Percentiles rank a stretch among this genome's conserved stretches.
Evolutionary conservation across 305 asterid genomes (phyloP).

Genomic region (Fraxinus sp.): DNA sequence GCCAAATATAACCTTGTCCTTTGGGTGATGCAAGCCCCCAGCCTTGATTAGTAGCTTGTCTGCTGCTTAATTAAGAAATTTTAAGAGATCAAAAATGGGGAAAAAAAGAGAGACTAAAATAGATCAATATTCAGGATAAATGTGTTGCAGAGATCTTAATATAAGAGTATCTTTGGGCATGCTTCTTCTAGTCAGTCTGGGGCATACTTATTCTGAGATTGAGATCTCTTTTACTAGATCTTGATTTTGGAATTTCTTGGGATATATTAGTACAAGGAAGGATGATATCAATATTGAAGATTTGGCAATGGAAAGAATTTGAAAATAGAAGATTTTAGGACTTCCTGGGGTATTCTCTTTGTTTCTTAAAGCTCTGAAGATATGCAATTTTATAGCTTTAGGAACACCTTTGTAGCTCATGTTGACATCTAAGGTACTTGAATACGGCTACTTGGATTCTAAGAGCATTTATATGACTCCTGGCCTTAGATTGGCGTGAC

Average conservation of each 20-base stretch:
- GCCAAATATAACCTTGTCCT: constrained; percentile 8
- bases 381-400: not conserved
- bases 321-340: not conserved
- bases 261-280: not conserved
- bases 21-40: constrained; percentile 5
- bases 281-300: not conserved
- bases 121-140: not conserved
- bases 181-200: not conserved
- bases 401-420: not conserved
- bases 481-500: not conserved
- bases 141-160: constrained; percentile 10
- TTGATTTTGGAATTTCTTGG: constrained; percentile 9
- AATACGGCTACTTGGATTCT: not conserved
- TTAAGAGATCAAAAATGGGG: not conserved
- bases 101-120: not conserved
- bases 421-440: not conserved
- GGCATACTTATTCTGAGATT: not conserved
- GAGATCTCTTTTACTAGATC: not conserved
- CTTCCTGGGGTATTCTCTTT: not conserved
- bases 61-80: not conserved
- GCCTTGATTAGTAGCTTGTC: constrained; percentile 15
- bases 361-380: not conserved
- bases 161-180: not conserved
- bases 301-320: constrained; percentile 9
- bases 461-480: not conserved